A percentile compares a stretch with the other conserved stretches of the same genome.
phyloP scores from a whole-genome alignment of 345 rosid genomes.

The Gossypium raimondii region DNA sequence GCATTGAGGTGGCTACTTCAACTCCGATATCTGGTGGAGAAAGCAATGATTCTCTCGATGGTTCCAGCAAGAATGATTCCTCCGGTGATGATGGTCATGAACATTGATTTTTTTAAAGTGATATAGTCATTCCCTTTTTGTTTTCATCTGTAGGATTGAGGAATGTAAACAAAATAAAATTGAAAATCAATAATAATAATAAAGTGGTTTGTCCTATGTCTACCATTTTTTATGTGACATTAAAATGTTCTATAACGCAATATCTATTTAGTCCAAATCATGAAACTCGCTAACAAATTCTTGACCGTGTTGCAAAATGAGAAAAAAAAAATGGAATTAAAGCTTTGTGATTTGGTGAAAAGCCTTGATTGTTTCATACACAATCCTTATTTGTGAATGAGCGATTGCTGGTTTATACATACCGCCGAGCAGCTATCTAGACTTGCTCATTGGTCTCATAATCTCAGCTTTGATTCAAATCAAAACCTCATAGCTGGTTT shows the following conservation, averaged over 20 bases:
- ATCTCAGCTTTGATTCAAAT: too few species aligned
- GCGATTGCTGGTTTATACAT: too few species aligned
- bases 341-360: neutral
- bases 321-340: too few species aligned
- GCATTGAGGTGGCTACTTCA: neutral
- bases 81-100: neutral
- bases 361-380: neutral
- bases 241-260: neutral
- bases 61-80: neutral
- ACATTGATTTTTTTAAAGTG: neutral
- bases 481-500: too few species aligned
- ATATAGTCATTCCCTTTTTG: neutral
- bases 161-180: slow-evolving; percentile 3
- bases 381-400: neutral
- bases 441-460: too few species aligned
- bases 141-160: neutral
- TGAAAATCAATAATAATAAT: slow-evolving; percentile 1
- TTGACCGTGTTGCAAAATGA: neutral
- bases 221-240: neutral
- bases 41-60: neutral
- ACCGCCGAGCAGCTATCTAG: too few species aligned
- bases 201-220: neutral
- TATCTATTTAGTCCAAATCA: neutral
- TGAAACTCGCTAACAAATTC: too few species aligned
- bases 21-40: neutral